Evolutionary conservation across 148 eudicot genomes (phyloP).

Genomic region (Vaccinium corymbosum): DNA sequence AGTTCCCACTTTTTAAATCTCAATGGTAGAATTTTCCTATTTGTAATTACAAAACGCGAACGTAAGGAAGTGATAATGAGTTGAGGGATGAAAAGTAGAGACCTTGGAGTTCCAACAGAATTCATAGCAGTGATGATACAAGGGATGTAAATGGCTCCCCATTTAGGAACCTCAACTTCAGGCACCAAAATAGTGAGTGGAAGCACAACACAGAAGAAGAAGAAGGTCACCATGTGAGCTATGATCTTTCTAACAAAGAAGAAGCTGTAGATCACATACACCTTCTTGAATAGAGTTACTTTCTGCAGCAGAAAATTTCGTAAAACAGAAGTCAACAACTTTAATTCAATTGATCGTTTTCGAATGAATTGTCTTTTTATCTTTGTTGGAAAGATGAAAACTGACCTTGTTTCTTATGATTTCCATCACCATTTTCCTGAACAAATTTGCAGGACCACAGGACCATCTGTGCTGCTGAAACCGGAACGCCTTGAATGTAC

Average conservation of each 20-base stretch:
- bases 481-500: constrained; percentile 50
- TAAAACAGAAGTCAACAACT: neutral
- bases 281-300: constrained; percentile 49
- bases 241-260: constrained; percentile 53
- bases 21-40: no score
- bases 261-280: constrained; percentile 54
- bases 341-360: neutral
- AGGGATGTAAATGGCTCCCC: constrained; percentile 50
- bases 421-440: constrained; percentile 50
- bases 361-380: neutral
- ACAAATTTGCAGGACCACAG: constrained; percentile 62
- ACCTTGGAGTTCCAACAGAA: constrained; percentile 62
- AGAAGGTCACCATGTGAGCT: constrained; percentile 47
- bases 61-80: neutral
- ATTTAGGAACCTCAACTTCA: constrained; percentile 43
- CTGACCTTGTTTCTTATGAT: constrained; percentile 40
- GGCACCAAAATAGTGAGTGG: constrained; percentile 49
- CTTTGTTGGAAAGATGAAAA: neutral
- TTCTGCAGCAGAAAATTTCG: constrained; percentile 26
- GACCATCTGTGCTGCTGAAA: constrained; percentile 63
- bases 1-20: no score
- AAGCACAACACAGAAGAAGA: constrained; percentile 45
- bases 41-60: neutral
- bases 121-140: constrained; percentile 45
- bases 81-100: constrained; percentile 9